Percentiles rank a stretch among this genome's conserved stretches.
phyloP scores from a whole-genome alignment of 106 monocot genomes.

The Allium fistulosum region DNA sequence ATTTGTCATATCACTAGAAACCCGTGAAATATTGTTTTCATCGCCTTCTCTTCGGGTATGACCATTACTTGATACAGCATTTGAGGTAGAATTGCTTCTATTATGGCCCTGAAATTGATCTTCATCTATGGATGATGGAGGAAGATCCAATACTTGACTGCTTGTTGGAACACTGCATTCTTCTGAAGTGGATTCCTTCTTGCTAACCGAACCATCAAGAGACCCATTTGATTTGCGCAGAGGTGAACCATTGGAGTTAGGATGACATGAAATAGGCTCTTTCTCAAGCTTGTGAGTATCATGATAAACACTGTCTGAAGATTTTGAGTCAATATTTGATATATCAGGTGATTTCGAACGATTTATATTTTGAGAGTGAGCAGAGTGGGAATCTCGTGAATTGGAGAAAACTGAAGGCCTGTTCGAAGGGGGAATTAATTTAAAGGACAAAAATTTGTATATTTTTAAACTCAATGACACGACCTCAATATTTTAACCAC shows the following conservation, averaged over 20 bases:
- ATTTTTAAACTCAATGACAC: too few relatives aligned
- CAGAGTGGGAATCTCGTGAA: constrained; percentile 17
- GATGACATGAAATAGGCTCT: constrained; percentile 19
- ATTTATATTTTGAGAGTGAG: constrained; percentile 12
- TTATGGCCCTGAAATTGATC: constrained; percentile 28
- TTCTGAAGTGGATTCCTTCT: constrained; percentile 18
- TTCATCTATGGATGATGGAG: constrained; percentile 5
- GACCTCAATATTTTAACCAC: too few relatives aligned
- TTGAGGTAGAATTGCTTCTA: constrained; percentile 26
- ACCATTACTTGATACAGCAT: constrained; percentile 23
- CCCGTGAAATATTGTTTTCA: constrained; percentile 11
- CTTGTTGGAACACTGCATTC: constrained; percentile 17
- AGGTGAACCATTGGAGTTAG: constrained; percentile 5
- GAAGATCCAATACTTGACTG: constrained; percentile 11
- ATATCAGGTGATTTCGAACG: constrained; percentile 10
- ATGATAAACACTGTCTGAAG: constrained; percentile 31
- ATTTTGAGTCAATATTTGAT: constrained; percentile 14
- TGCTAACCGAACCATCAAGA: constrained; percentile 16
- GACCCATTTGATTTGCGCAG: constrained; percentile 25
- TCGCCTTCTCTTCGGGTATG: constrained; percentile 15
- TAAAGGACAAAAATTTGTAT: too few relatives aligned
- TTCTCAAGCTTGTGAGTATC: constrained; percentile 22
- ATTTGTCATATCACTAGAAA: constrained; percentile 28
- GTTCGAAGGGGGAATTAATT: too few relatives aligned
- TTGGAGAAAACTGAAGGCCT: constrained; percentile 30